Evolutionary conservation across 116 monocot genomes (phyloP).

Genomic region (Dioscorea cayenensis): DNA sequence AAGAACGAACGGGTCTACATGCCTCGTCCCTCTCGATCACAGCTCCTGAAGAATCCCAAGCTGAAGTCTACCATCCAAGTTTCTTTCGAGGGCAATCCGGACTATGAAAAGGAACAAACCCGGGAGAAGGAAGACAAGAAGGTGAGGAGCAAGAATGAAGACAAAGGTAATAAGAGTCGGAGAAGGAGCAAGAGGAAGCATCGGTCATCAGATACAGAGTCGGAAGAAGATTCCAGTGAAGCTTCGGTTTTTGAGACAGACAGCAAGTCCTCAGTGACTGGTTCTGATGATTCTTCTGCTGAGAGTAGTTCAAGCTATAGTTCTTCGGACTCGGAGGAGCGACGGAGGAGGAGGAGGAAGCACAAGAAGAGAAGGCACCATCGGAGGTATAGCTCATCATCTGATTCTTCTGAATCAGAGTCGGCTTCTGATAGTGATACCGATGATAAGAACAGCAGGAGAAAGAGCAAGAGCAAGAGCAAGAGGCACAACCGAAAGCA

Average conservation of each 20-base stretch:
- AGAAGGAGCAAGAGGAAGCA: slow-evolving; percentile 81
- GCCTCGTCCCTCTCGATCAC: slow-evolving; percentile 78
- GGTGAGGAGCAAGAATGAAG: background rate
- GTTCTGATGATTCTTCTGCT: slow-evolving; percentile 50
- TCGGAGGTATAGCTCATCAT: slow-evolving; percentile 49
- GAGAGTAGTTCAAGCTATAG: slow-evolving; percentile 58
- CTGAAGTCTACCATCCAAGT: slow-evolving; percentile 44
- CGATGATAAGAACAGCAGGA: slow-evolving; percentile 41
- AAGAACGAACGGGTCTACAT: slow-evolving; percentile 94
- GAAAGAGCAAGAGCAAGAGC: slow-evolving; percentile 56
- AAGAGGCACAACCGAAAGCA: slow-evolving; percentile 36
- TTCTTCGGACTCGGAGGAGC: slow-evolving; percentile 69
- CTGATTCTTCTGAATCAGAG: slow-evolving; percentile 64
- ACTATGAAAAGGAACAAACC: slow-evolving; percentile 19
- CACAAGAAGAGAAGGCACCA: slow-evolving; percentile 51
- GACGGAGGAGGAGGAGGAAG: slow-evolving; percentile 37
- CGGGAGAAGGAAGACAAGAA: slow-evolving; percentile 11
- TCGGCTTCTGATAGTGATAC: slow-evolving; percentile 65
- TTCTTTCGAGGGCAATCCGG: slow-evolving; percentile 70
- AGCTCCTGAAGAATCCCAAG: slow-evolving; percentile 84
- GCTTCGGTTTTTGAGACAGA: slow-evolving; percentile 85
- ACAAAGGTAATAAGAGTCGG: background rate
- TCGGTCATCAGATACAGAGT: slow-evolving; percentile 39
- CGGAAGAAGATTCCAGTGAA: slow-evolving; percentile 54
- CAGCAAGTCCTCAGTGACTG: slow-evolving; percentile 53